Evolutionary conservation across 495 filamentous ascomycete species (phyloP).

Genomic region (Cercophora scortea): DNA sequence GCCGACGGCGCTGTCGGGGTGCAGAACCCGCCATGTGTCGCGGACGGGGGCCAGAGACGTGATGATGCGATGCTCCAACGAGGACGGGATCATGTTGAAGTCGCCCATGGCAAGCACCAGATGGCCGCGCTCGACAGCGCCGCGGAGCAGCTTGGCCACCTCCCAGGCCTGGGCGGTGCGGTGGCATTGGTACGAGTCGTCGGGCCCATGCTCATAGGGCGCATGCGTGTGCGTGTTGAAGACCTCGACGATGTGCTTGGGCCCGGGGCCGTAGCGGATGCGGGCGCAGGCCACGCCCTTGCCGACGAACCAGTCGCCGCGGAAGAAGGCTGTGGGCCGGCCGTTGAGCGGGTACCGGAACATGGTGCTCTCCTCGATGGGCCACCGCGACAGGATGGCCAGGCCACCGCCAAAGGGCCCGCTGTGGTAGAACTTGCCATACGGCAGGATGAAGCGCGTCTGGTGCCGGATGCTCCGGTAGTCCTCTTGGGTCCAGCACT

Average conservation of each 20-base stretch:
- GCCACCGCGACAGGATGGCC: slow-evolving; percentile 90
- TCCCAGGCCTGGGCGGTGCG: slow-evolving; percentile 96
- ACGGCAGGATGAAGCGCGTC: slow-evolving; percentile 72
- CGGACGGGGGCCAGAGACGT: slow-evolving; percentile 67
- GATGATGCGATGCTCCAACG: slow-evolving; percentile 79
- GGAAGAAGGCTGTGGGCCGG: slow-evolving; percentile 83
- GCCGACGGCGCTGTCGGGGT: slow-evolving; percentile 73
- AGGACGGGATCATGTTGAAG: slow-evolving; percentile 90
- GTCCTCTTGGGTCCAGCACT: slow-evolving; percentile 91
- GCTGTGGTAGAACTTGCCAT: slow-evolving; percentile 89
- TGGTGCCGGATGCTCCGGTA: slow-evolving; percentile 71
- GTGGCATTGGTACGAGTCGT: slow-evolving; percentile 85
- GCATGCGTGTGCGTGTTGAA: slow-evolving; percentile 90
- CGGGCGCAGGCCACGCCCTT: slow-evolving; percentile 87
- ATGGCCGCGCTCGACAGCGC: slow-evolving; percentile 75
- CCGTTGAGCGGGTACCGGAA: slow-evolving; percentile 85
- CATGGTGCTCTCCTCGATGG: slow-evolving; percentile 90
- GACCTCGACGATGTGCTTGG: slow-evolving; percentile 71
- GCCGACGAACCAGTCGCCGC: slow-evolving; percentile 91
- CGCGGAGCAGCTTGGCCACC: slow-evolving; percentile 82
- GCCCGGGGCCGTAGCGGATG: slow-evolving; percentile 61
- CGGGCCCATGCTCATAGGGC: slow-evolving; percentile 63
- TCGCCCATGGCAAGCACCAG: slow-evolving; percentile 81
- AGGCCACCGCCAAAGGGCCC: slow-evolving; percentile 85
- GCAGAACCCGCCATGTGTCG: slow-evolving; percentile 73